A percentile compares a stretch with the other conserved stretches of the same genome.
Conservation (phyloP, 352 stramenopile species). For the Phytophthora niederhauseri region DNA sequence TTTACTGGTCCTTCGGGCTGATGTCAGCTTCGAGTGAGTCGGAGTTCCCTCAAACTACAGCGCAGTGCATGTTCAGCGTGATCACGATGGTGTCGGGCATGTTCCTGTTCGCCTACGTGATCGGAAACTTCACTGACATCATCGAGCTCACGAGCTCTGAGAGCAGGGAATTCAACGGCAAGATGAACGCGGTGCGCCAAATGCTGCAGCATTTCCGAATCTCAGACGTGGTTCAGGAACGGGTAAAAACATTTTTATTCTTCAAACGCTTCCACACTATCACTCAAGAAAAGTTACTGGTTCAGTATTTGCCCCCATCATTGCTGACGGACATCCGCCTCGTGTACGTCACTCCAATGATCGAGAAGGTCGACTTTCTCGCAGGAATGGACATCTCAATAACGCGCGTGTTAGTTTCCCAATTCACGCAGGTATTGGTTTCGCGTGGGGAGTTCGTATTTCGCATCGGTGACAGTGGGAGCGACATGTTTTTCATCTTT, state of each 20-base stretch:
- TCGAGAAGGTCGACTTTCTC: constrained; percentile 54
- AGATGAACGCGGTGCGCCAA: constrained; percentile 48
- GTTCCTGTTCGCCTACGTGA: constrained; percentile 51
- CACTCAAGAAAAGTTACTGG: constrained; percentile 53
- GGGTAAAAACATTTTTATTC: constrained; percentile 62
- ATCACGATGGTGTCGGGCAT: constrained; percentile 41
- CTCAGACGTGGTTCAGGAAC: constrained; percentile 47
- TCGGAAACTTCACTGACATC: constrained; percentile 59
- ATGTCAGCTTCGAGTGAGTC: constrained; percentile 50
- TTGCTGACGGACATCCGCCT: constrained; percentile 54
- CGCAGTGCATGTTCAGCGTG: constrained; percentile 50
- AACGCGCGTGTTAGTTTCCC: constrained; percentile 48
- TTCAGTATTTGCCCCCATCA: constrained; percentile 50
- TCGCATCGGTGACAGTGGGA: constrained; percentile 54
- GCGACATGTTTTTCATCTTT: constrained; percentile 77
- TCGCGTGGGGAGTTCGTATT: constrained; percentile 52
- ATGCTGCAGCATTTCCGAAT: constrained; percentile 56
- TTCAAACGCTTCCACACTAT: constrained; percentile 59
- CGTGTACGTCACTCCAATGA: constrained; percentile 50
- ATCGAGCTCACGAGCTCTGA: constrained; percentile 50
- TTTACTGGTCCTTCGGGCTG: constrained; percentile 61
- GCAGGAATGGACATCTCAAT: constrained; percentile 44
- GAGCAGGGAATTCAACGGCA: constrained; percentile 56
- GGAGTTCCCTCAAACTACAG: constrained; percentile 38
- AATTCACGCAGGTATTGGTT: constrained; percentile 49